Evolutionary conservation across 2,329 filamentous ascomycete species (phyloP), one percentile per base, ranked within the genome.

Genomic region (Laburnicola sp.): DNA sequence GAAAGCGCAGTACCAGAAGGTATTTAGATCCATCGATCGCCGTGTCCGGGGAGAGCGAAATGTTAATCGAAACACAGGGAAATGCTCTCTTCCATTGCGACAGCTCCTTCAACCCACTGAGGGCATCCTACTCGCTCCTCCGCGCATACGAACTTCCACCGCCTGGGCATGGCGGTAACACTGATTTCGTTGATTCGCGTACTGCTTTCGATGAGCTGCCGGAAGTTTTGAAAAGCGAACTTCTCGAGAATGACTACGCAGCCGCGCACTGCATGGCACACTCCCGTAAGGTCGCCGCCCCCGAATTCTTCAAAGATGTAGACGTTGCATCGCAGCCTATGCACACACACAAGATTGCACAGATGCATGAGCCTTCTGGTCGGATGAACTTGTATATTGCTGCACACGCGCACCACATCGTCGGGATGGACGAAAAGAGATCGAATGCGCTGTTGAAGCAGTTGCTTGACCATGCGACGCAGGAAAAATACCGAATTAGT

Each of bases 361-460:
- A 83, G 66, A 58, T 54, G 1, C 82, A 84, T 57, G 78, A 82
- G 61, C 71, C 74, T 1, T 77, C 73, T n/a, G 78, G 76, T 1
- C 67, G 81, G 2, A 76, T 75, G 72, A 82, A 80, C 40, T 56
- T 84, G 4, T 83, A 82, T 51, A 68, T 83, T 23, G 79, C 79
- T 0, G 73, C 51, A 7, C 82, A 84, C 59, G 70, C 70, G 22
- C 57, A 57, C 32, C 51, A 57, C 28, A 22, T 51, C 26, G 79
- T 81, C 34, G 55, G 53, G n/a, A 32, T 74, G 35, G 51, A 51
- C 58, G 28, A 46, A 3, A 66, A 71, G 44, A 59, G 75, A 47
- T 76, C 71, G 0, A 51, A 59, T 11, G 54, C 58, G 16, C 50
- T 78, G 25, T 59, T 77, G 2, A 64, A 72, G 8, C 58, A 55